phyloP scores from a whole-genome alignment of 2,329 filamentous ascomycete genomes.

The Lachnellula subtilissima region DNA sequence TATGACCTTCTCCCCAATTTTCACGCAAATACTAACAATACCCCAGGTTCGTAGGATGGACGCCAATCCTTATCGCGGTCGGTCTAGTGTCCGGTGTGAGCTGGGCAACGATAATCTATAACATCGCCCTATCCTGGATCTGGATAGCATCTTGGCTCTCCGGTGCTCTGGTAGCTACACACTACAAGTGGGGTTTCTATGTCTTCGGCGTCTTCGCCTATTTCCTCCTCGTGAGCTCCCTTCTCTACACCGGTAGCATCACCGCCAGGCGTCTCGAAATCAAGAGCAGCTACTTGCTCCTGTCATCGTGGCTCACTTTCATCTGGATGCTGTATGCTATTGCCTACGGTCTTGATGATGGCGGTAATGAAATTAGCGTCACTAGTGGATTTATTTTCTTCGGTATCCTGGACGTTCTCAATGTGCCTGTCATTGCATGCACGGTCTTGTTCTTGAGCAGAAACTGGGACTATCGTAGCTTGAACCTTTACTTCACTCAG shows the following conservation, averaged over 20 bases:
- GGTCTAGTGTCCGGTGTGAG: conserved; percentile 59
- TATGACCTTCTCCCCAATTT: background rate
- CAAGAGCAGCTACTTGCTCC: conserved; percentile 47
- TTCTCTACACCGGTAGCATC: conserved; percentile 50
- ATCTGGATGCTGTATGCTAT: conserved; percentile 62
- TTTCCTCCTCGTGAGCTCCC: conserved; percentile 54
- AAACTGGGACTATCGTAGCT: conserved; percentile 18
- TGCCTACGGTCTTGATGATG: conserved; percentile 59
- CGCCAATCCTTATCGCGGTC: conserved; percentile 53
- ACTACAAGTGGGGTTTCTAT: conserved; percentile 67
- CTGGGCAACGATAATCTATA: conserved; percentile 57
- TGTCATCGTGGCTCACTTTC: conserved; percentile 52
- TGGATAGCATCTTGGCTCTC: conserved; percentile 62
- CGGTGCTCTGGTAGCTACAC: conserved; percentile 54
- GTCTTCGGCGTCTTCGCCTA: conserved; percentile 51
- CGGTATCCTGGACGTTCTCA: conserved; percentile 58
- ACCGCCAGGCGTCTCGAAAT: conserved; percentile 53
- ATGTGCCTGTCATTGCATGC: conserved; percentile 46
- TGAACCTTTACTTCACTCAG: conserved; percentile 28
- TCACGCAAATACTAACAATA: background rate
- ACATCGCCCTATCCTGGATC: conserved; percentile 55
- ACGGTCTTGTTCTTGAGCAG: conserved; percentile 12
- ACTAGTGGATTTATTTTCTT: conserved; percentile 65
- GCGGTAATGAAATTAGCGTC: conserved; percentile 58
- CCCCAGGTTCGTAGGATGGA: conserved; percentile 38